Percentiles rank a stretch among this genome's conserved stretches.
Evolutionary conservation across 148 eudicot genomes (phyloP).

Genomic region (Nepenthes mirabilis): DNA sequence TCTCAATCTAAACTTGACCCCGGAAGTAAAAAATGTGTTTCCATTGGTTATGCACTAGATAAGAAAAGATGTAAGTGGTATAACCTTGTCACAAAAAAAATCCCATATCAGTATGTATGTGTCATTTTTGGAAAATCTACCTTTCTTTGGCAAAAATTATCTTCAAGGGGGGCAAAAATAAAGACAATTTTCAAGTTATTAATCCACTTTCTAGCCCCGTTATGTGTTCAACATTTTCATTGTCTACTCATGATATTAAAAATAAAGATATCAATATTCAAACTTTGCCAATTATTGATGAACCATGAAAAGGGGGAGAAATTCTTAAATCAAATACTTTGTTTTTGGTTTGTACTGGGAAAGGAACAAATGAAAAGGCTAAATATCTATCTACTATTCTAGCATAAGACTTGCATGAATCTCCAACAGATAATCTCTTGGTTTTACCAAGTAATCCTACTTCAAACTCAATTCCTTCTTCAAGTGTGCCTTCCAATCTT

Average conservation of each 20-base stretch:
- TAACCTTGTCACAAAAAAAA: neutral
- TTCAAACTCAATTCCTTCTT: neutral
- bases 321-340: neutral
- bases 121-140: too few species aligned
- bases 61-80: neutral
- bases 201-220: too few species aligned
- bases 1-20: conserved; percentile 2
- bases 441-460: neutral
- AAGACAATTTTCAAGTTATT: too few species aligned
- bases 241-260: too few species aligned
- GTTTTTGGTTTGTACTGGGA: neutral
- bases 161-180: too few species aligned
- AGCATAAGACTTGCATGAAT: neutral
- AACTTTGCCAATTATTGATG: neutral
- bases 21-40: neutral
- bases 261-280: too few species aligned
- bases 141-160: too few species aligned
- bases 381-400: neutral
- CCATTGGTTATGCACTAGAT: neutral
- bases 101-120: too few species aligned
- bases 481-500: neutral
- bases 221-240: too few species aligned
- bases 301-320: neutral
- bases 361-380: neutral
- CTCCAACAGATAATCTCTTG: neutral